phyloP scores from a whole-genome alignment of 331 rosid species.

The Malus hybrid region DNA sequence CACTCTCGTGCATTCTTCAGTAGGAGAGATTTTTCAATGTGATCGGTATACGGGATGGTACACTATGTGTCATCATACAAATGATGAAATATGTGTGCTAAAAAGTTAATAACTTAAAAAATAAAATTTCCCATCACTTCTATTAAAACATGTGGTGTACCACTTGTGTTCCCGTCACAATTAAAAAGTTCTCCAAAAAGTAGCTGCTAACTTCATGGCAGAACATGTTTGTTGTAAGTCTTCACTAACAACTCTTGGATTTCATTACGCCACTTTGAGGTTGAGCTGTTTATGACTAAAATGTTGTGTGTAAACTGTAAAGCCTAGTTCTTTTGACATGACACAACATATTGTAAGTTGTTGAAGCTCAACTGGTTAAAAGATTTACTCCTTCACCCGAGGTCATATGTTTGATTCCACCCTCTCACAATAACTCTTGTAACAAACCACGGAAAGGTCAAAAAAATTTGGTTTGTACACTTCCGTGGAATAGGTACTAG shows the following conservation, averaged over 20 bases:
- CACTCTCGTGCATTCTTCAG: neutral
- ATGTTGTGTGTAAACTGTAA: no score
- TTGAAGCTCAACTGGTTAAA: no score
- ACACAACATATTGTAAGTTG: no score
- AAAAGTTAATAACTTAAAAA: no score
- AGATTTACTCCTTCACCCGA: neutral
- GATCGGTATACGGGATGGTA: no score
- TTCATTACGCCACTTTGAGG: neutral
- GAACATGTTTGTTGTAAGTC: neutral
- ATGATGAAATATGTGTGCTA: no score
- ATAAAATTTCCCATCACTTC: no score
- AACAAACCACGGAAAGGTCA: neutral
- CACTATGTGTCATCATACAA: no score
- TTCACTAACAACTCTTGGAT: neutral
- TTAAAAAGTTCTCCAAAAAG: no score
- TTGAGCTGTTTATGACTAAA: neutral
- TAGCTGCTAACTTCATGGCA: neutral
- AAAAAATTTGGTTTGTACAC: neutral
- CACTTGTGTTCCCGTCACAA: no score
- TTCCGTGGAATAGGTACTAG: neutral
- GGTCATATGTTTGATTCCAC: neutral
- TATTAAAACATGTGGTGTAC: no score
- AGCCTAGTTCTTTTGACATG: neutral
- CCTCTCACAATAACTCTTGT: neutral
- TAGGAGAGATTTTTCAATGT: no score